These are phyloP conservation scores for Calendula officinalis DNA, from an alignment of 129 eudicot species.

Conservation along the genomic window DNA sequence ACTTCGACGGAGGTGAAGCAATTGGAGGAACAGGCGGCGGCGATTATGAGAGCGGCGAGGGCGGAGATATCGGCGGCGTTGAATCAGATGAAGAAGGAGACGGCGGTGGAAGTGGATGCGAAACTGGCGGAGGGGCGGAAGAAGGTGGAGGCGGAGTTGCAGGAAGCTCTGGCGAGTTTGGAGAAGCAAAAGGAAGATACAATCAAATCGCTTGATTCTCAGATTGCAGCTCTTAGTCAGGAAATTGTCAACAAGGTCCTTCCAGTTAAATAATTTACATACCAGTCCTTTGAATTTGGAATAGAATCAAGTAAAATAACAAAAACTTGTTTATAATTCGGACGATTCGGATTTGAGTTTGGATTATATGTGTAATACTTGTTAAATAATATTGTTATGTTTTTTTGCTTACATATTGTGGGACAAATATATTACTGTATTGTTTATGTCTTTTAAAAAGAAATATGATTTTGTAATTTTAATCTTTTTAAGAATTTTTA, in stretches of 20 bases:
- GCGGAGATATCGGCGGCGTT: conserved; percentile 90
- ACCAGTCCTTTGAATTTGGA: conserved; percentile 11
- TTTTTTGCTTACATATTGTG: conserved; percentile 1
- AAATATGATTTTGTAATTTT: too few species aligned
- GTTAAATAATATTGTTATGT: conserved; percentile 17
- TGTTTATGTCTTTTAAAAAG: too few species aligned
- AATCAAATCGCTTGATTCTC: conserved; percentile 65
- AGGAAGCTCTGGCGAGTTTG: conserved; percentile 65
- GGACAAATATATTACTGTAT: too few species aligned
- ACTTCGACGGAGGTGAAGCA: conserved; percentile 70
- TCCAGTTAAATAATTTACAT: conserved; percentile 41
- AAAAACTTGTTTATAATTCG: conserved; percentile 22
- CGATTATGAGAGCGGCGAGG: conserved; percentile 89
- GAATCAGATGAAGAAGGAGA: conserved; percentile 88
- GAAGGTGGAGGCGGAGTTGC: conserved; percentile 79
- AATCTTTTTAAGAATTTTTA: too few species aligned
- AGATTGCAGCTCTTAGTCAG: conserved; percentile 80
- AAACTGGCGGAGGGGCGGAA: conserved; percentile 70
- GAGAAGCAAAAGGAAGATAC: conserved; percentile 86
- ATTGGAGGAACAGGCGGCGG: conserved; percentile 85
- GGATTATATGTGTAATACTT: conserved; percentile 10
- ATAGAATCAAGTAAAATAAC: background rate
- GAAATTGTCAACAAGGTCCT: conserved; percentile 97
- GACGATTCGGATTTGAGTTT: conserved; percentile 14
- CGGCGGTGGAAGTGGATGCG: conserved; percentile 72